Evolutionary conservation across 139 green algal species (phyloP), one percentile per base, ranked within the genome.

Genomic region (Micractinium sp.): DNA sequence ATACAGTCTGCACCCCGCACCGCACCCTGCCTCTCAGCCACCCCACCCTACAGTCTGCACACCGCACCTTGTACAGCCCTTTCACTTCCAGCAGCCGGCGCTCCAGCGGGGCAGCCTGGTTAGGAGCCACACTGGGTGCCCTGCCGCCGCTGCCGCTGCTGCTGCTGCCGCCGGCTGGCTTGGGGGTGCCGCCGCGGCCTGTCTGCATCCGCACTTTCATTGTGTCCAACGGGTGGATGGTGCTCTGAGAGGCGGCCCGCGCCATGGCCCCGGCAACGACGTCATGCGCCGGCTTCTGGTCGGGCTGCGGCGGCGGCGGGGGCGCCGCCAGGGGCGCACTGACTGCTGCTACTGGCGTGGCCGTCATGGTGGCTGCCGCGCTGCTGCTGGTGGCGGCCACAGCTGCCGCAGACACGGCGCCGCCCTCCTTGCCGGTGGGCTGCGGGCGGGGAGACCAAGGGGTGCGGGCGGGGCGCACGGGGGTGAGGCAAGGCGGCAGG

Each of bases 151-250:
- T 47, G 79, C 3, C 84, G 67, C n/a, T 41, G 31, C 69, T 36
- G 84, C 84, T 69, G 71, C 53, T 73, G 74, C 63, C 36, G 73
- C 22, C 71, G 19, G 71, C 71, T 36, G 33, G 20, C 39, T 69
- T 47, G 39, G 81, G 81, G 4, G 63, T 23, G 63, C 82, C 63
- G 63, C 60, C 83, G 20, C 41, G 15, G 35, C 82, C 86, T 19
- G 90, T 38, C 78, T 93, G 90, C 90, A 93, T 93, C 22, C 90
- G 76, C 38, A 98, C 97, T 89, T 99, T 99, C 36, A 99, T 93
- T 14, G 97, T 99, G 90, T 99, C 97, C 35, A 99, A 87, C 23
- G 97, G 97, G 93, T 99, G 97, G 87, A 99, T 99, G 66, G 96
- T 98, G 86, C 89, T 92, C 93, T 99, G 97, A 13, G 93, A 96